Evolutionary conservation across 148 eudicot genomes (phyloP).

Genomic region (Spergularia bocconei): DNA sequence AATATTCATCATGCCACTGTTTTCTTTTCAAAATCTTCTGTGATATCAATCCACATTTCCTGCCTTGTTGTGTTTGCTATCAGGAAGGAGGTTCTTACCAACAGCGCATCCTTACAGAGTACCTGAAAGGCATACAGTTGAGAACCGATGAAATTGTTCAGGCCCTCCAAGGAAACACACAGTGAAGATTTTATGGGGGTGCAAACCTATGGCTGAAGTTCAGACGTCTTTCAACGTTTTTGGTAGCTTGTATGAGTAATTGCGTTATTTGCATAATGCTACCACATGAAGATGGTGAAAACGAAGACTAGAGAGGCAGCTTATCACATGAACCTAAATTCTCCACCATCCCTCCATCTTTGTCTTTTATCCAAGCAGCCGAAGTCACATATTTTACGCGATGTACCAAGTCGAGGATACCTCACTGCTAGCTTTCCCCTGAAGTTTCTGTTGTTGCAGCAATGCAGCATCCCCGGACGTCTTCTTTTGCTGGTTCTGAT

Average conservation of each 20-base stretch:
- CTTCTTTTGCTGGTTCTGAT: background rate
- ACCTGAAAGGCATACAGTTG: constrained; percentile 78
- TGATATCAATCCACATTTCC: background rate
- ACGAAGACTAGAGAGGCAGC: constrained; percentile 4
- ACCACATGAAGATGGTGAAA: background rate
- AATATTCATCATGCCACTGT: background rate
- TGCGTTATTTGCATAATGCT: no score
- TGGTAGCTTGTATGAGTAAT: background rate
- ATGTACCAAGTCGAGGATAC: background rate
- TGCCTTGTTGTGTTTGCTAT: constrained; percentile 1
- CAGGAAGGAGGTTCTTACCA: constrained; percentile 98
- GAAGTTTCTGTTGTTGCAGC: background rate
- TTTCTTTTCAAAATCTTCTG: constrained; percentile 6
- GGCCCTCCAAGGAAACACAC: constrained; percentile 56
- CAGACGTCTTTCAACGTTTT: background rate
- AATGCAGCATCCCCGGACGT: no score
- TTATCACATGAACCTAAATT: background rate
- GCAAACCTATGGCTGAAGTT: background rate
- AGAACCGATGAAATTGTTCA: constrained; percentile 69
- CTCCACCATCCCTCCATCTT: background rate
- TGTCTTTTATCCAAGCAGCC: background rate
- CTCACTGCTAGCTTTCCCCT: background rate
- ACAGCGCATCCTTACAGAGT: constrained; percentile 83
- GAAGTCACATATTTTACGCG: no score
- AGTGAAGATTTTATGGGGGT: constrained; percentile 13